Base-by-base conservation (phyloP, 2,329 filamentous ascomycete species). In the Phaeomoniella chlamydospora region DNA sequence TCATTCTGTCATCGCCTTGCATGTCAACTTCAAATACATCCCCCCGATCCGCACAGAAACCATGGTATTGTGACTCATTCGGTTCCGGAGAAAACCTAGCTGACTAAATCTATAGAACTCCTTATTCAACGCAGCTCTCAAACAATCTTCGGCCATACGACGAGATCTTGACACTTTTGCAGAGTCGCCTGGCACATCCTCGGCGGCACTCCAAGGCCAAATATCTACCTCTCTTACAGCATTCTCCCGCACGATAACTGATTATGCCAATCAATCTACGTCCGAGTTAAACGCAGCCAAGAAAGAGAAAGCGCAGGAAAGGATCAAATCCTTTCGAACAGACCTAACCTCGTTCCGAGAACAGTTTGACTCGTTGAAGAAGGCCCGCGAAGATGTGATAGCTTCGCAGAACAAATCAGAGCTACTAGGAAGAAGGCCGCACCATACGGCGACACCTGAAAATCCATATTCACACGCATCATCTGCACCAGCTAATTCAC, bases 211-310 rank as follows among this genome's bases (percentile, higher is more conserved):
- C 10, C 77, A 79, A 51, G 72, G 80, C 52, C 80, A 85, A 57
- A 74, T 85, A 44, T 79, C 80, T n/a, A 79, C 77, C 14, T 82
- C 82, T 11, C 64, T 92, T 18, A 77, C 81, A 31, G 76, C 86
- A 40, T 86, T 98, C 57, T 74, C 81, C 33, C 84, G 90, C 41
- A 93, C 85, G 1, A 70, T 98, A 44, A 87, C 94, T 61, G 87
- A 94, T 54, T 98, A 98, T 65, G 75, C 80, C 50, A 71, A 72
- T 37, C 74, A 93, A 18, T 80, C 87, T 1, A 82, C 83, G 45
- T 82, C 88, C 49, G 90, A 98, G 58, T 74, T 94, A 18, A 87
- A 93, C 38, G 72, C 81, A 3, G 80, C 83, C 40, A 98, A 96
- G 61, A 83, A 93, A 48, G 80, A 90, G 41, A 94, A 96, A 53